A percentile compares a stretch with the other conserved stretches of the same genome.
phyloP scores from a whole-genome alignment of 768 basidiomycete species.

The Basidioascus undulatus region DNA sequence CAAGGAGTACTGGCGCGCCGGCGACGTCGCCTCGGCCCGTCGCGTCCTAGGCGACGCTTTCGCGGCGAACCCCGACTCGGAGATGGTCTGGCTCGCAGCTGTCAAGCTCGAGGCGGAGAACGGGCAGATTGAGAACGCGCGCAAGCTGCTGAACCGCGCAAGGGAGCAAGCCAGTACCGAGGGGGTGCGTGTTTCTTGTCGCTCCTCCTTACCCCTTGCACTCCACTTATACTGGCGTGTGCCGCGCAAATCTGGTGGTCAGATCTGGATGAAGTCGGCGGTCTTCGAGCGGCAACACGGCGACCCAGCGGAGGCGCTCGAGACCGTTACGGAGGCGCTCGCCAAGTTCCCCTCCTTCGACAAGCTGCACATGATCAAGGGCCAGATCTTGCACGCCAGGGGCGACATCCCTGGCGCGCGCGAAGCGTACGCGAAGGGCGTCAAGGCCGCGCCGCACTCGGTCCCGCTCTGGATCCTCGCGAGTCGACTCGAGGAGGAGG shows the following conservation, averaged over 20 bases:
- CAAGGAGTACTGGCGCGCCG: constrained; percentile 83
- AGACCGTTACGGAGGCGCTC: constrained; percentile 49
- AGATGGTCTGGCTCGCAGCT: constrained; percentile 92
- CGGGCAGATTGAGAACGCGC: constrained; percentile 61
- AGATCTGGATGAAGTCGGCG: constrained; percentile 99
- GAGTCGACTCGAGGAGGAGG: constrained; percentile 67
- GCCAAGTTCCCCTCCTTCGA: constrained; percentile 66
- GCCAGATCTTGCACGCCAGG: constrained; percentile 33
- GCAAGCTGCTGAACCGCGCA: constrained; percentile 66
- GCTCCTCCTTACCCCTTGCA: not conserved
- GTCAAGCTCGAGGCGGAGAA: constrained; percentile 94
- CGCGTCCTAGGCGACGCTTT: constrained; percentile 73
- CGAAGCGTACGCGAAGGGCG: constrained; percentile 53
- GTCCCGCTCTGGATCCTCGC: constrained; percentile 74
- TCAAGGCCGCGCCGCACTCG: constrained; percentile 69
- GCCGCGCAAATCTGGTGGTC: not conserved
- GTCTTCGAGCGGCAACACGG: constrained; percentile 84
- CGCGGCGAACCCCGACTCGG: constrained; percentile 84
- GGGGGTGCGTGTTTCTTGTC: constrained; percentile 29
- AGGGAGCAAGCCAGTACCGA: constrained; percentile 78
- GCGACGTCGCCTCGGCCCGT: constrained; percentile 75
- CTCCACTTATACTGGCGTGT: not conserved
- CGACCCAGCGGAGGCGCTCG: constrained; percentile 42
- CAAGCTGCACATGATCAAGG: constrained; percentile 93
- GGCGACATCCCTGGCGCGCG: constrained; percentile 43